Evolutionary conservation across 2,329 filamentous ascomycete species (phyloP), one percentile per base, ranked within the genome.

Genomic region (Huntiella abstrusa): DNA sequence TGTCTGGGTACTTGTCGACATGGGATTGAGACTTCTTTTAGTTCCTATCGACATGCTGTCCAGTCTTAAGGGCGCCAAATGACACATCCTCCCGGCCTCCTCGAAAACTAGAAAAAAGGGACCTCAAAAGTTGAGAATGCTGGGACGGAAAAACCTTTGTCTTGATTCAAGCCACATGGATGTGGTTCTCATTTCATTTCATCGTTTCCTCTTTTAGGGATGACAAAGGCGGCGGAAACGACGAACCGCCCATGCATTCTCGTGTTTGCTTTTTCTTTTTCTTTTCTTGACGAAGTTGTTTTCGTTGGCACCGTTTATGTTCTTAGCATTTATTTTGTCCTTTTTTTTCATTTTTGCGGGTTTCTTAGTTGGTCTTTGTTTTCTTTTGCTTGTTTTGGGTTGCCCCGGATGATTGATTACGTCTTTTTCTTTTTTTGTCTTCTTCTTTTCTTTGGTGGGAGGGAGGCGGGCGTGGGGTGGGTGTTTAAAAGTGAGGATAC

Each of bases 391-490:
- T 28, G 22, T 28, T 28, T 28, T 28, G 6, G 22, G 22, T 28
- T 28, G 10, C 22, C 22, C 22, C 22, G 22, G 22, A 28, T 28
- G 22, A 28, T 28, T 28, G 22, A 28, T 28, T 28, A 28, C 22
- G 22, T 28, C 22, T 28, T 28, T 17, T 46, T 36, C 36, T 36
- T 42, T 41, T 46, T 17, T 49, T 42, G 46, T 33, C 35, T 46
- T 55, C 52, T 52, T 47, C 46, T 53, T 53, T 51, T 55, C 50
- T 51, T 51, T 54, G 19, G 13, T 10, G 40, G 15, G 40, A 28
- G 15, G 17, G 17, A 17, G 12, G 38, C 4, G n/a, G n/a, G 12
- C 12, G 19, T 13, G 8, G 16, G 40, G 40, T 17, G 13, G 35
- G 35, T 38, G 13, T 52, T 35, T 28, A 28, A 28, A 28, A 28